Base-by-base conservation (phyloP, 176 grass and related monocot species). In the Echinochloa phyllopogon region DNA sequence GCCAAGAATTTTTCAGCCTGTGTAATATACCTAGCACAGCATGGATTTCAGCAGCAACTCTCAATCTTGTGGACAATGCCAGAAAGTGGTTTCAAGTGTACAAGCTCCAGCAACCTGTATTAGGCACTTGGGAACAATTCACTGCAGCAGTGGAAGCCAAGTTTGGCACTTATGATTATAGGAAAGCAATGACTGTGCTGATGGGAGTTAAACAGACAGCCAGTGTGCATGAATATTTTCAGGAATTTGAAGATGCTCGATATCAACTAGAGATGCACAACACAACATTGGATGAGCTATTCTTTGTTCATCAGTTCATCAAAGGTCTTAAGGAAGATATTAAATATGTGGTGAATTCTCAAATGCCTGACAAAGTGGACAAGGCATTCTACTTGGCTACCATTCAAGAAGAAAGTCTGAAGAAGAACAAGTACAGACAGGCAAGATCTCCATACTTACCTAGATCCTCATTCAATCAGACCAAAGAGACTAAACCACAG, bases 101-200 rank as follows among this genome's bases (percentile, higher is more conserved):
- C 7, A 66, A 66, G 36, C 1, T 6, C 0, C 0, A 16, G 1
- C 36, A 66, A n/a, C n/a, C n/a, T 20, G 36, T 1, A 0, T 3
- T 66, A 1, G 33, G 63, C 0, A 0, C 0, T 40, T 65, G 27
- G 63, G 14, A 6, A 2, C 0, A 0, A 0, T 11, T 45, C 1
- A 14, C 14, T 1, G 3, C 1, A 1, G 40, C 67, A 0, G 21
- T 70, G 0, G 9, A 23, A 4, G 7, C 1, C 0, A 70, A 70
- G 11, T 70, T 70, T 24, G 41, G 67, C 0, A 10, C 20, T 3
- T 4, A 70, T 70, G 39, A 70, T 4, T 66, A 37, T 39, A 0
- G 1, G 1, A 2, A 65, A 2, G 0, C 2, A 1, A 1, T 65
- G 12, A 4, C 2, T 14, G 63, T 16, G 6, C 3, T 65, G 4